Evolutionary conservation across 1,284 basidiomycete species (phyloP).

Genomic region (Ustilago vetiveriae): DNA sequence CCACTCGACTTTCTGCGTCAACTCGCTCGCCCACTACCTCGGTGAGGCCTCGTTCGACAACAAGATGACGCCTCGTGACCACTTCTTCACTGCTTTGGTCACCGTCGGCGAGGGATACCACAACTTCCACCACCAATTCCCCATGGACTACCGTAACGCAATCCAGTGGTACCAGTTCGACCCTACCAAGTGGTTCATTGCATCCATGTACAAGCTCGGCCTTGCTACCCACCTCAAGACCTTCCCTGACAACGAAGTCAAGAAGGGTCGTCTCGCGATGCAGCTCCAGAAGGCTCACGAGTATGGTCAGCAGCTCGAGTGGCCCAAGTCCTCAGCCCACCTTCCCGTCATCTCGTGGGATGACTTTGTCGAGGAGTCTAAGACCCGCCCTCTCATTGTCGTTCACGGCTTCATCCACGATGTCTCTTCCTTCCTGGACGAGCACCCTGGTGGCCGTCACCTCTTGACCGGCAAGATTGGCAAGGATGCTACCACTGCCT

Average conservation of each 20-base stretch:
- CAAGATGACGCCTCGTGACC: slow-evolving; percentile 66
- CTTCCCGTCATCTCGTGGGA: slow-evolving; percentile 67
- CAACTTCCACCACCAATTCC: slow-evolving; percentile 68
- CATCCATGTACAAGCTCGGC: slow-evolving; percentile 53
- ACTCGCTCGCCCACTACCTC: slow-evolving; percentile 66
- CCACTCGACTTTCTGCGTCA: slow-evolving; percentile 67
- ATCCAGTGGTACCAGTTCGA: slow-evolving; percentile 66
- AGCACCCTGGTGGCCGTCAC: slow-evolving; percentile 65
- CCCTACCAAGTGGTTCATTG: slow-evolving; percentile 67
- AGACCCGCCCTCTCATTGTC: slow-evolving; percentile 62
- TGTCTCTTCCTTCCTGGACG: slow-evolving; percentile 61
- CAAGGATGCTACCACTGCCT: slow-evolving; percentile 65
- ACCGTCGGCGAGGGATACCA: slow-evolving; percentile 66
- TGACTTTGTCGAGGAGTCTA: slow-evolving; percentile 63
- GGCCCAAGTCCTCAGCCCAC: slow-evolving; percentile 58
- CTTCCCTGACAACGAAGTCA: slow-evolving; percentile 67
- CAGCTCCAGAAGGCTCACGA: slow-evolving; percentile 60
- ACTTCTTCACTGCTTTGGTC: slow-evolving; percentile 64
- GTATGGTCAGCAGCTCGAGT: slow-evolving; percentile 48
- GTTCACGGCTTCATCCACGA: slow-evolving; percentile 66
- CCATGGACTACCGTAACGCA: slow-evolving; percentile 67
- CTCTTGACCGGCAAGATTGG: slow-evolving; percentile 61
- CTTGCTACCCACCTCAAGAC: slow-evolving; percentile 64
- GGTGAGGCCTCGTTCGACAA: slow-evolving; percentile 66
- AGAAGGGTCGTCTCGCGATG: slow-evolving; percentile 65